Base-by-base conservation (phyloP, 2,329 filamentous ascomycete species). In the Fusarium albidum region DNA sequence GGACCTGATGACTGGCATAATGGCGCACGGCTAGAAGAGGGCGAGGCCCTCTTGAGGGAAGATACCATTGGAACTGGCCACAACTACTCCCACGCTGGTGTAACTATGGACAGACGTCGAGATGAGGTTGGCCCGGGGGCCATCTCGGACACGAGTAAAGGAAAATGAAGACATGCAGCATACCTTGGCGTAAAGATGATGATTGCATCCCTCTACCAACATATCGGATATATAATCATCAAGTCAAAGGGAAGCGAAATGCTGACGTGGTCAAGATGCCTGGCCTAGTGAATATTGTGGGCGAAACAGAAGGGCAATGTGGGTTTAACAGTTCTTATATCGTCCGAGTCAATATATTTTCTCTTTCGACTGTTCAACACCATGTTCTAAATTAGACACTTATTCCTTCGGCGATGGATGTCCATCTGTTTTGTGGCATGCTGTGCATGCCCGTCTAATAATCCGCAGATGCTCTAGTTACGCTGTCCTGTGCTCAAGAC, bases 1-100 rank as follows among this genome's bases (percentile, higher is more conserved):
- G 67, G 83, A 86, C 57, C 68, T 86, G 18, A 86, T 86, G 83
- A 79, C 77, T 11, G 82, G 77, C 14, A 68, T 76, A 27, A 49
- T 64, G 46, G 52, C 61, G 9, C 57, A 64, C 39, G 54, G 55
- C 40, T 64, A 53, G 29, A 40, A 40, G 27, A 27, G n/a, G n/a
- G n/a, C 15, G 32, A 33, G 48, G 18, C 15, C 21, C 38, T 33
- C 13, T 14, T 12, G n/a, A 11, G 32, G 15, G n/a, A 18, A 15
- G 17, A 27, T 33, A 10, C n/a, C 13, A 18, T 4, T 15, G 17
- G 26, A 34, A 4, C 6, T 28, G 14, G 13, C 27, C 35, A 44
- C 31, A 21, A 21, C 15, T 17, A 18, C 29, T n/a, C 21, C 34
- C 31, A 27, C 35, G 27, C 17, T 40, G 11, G 18, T 40, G 13